Conservation (phyloP, 2,329 filamentous ascomycete species). For the Metarhizium humberi region DNA sequence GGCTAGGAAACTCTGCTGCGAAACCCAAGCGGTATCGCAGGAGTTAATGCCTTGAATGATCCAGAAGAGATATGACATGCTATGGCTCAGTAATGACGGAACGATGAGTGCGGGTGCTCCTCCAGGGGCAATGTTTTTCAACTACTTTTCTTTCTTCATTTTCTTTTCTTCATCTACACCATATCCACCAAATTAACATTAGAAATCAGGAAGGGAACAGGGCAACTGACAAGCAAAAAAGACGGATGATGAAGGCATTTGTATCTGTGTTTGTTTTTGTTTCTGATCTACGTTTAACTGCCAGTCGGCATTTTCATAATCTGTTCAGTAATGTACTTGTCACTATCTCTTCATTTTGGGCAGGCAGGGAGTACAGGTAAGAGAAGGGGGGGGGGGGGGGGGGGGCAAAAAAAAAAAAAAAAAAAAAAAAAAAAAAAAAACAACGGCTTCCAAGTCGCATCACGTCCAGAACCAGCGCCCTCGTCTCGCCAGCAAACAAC, state of each 20-base stretch:
- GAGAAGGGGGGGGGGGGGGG: too few species aligned
- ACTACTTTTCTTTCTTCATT: background rate
- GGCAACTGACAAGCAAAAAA: background rate
- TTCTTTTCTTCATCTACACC: background rate
- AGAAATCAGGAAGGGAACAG: background rate
- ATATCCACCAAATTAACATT: background rate
- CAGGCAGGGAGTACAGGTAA: too few species aligned
- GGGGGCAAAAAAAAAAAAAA: too few species aligned
- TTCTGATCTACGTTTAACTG: too few species aligned
- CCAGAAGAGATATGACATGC: background rate
- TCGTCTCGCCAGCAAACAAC: too few species aligned
- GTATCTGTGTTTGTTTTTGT: background rate
- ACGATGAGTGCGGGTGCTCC: background rate
- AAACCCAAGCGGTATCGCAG: background rate
- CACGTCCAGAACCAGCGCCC: too few species aligned
- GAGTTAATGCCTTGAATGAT: background rate
- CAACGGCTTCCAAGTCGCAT: too few species aligned
- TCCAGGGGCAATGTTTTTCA: background rate
- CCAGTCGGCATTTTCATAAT: too few species aligned
- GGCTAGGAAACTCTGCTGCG: background rate
- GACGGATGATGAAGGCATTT: background rate
- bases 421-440: too few species aligned
- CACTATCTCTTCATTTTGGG: too few species aligned
- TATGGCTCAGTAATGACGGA: background rate
- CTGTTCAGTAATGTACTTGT: too few species aligned